Conservation (phyloP, 2,329 filamentous ascomycete genomes). For the Alternaria sp. region DNA sequence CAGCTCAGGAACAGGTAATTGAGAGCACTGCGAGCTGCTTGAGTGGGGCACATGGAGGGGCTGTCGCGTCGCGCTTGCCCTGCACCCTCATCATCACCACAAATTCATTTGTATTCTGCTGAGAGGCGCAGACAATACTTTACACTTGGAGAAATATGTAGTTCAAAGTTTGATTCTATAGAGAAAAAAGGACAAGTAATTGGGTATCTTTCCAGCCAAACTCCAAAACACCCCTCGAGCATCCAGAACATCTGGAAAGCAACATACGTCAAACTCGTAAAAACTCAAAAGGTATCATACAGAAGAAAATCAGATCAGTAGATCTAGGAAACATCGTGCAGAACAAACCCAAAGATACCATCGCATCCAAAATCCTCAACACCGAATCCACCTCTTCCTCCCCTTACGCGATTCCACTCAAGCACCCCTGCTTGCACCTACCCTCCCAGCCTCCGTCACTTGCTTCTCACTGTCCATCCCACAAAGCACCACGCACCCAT, state of each 20-base stretch:
- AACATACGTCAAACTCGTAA: not conserved
- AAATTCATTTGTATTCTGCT: not conserved
- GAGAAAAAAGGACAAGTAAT: not conserved
- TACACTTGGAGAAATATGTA: too few relatives aligned
- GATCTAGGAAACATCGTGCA: not conserved
- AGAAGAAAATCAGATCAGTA: not conserved
- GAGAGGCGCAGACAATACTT: too few relatives aligned
- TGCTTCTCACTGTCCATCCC: not conserved
- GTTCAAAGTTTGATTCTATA: too few relatives aligned
- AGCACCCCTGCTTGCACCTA: not conserved
- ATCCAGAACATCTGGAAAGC: not conserved
- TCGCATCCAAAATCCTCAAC: not conserved
- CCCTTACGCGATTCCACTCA: not conserved
- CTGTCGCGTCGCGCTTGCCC: not conserved
- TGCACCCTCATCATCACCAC: slow-evolving; percentile 6
- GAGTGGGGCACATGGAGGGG: slow-evolving; percentile 21
- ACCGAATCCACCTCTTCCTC: not conserved
- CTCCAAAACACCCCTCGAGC: not conserved
- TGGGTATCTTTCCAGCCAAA: not conserved
- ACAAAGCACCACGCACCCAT: not conserved
- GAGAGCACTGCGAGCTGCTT: slow-evolving; percentile 13
- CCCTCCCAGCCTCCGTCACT: not conserved
- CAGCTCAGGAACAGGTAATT: slow-evolving; percentile 22
- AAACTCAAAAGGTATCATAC: not conserved
- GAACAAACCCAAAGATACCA: not conserved